Evolutionary conservation across 2,329 filamentous ascomycete genomes (phyloP).

Genomic region (Penicillium freii): DNA sequence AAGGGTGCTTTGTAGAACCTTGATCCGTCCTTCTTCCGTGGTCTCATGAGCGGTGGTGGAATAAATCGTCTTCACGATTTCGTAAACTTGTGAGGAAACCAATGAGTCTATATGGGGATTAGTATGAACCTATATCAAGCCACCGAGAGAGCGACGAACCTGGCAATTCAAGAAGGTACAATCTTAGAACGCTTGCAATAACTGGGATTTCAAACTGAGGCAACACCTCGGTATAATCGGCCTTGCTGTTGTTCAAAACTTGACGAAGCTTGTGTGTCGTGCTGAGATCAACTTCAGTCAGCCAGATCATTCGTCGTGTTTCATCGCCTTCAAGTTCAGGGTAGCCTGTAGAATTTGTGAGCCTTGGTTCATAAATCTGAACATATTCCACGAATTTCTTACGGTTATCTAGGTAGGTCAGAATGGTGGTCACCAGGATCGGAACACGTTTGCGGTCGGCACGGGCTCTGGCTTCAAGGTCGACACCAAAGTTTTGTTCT

Average conservation of each 20-base stretch:
- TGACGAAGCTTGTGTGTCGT: slow-evolving; percentile 82
- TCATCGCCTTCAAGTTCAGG: slow-evolving; percentile 97
- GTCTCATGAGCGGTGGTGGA: slow-evolving; percentile 73
- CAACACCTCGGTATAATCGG: slow-evolving; percentile 71
- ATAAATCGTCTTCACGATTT: slow-evolving; percentile 98
- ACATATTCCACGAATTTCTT: slow-evolving; percentile 20
- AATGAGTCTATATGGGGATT: slow-evolving; percentile 70
- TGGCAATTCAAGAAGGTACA: slow-evolving; percentile 92
- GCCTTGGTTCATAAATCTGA: background rate
- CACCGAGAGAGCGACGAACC: slow-evolving; percentile 57
- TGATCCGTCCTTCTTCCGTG: slow-evolving; percentile 74
- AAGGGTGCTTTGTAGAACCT: slow-evolving; percentile 91
- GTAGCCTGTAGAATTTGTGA: slow-evolving; percentile 58
- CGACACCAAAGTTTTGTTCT: slow-evolving; percentile 96
- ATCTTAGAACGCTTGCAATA: slow-evolving; percentile 85
- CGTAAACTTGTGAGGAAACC: slow-evolving; percentile 96
- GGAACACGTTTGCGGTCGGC: slow-evolving; percentile 96
- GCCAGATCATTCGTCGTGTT: slow-evolving; percentile 86
- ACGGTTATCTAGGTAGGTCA: slow-evolving; percentile 91
- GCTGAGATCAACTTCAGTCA: slow-evolving; percentile 82
- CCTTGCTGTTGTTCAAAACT: slow-evolving; percentile 82
- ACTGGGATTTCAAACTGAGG: slow-evolving; percentile 91
- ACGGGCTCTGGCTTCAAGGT: slow-evolving; percentile 89
- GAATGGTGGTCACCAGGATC: slow-evolving; percentile 82
- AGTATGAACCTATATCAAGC: slow-evolving; percentile 7